Evolutionary conservation across 192 early-diverging fungal genomes (phyloP).

Genomic region (Coemansia sp.): DNA sequence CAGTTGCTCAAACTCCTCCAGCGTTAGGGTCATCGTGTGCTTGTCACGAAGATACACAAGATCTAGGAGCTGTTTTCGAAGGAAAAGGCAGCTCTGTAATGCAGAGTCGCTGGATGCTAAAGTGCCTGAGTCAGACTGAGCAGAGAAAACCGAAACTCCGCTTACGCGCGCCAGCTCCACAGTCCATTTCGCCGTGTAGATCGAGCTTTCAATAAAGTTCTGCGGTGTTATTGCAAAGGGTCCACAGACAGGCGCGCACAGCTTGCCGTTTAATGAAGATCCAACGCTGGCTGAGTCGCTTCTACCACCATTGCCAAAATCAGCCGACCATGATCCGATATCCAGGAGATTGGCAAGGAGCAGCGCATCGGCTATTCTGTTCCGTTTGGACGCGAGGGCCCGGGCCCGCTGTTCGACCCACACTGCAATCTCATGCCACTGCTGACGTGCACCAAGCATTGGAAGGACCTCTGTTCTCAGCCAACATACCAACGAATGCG

Average conservation of each 20-base stretch:
- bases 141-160: conserved; percentile 3
- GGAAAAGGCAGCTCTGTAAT: conserved; percentile 22
- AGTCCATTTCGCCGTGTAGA: conserved; percentile 14
- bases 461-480: conserved; percentile 60
- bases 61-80: conserved; percentile 60
- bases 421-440: conserved; percentile 40
- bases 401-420: conserved; percentile 63
- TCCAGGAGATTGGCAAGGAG: conserved; percentile 54
- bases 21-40: conserved; percentile 51
- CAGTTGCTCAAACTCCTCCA: conserved; percentile 59
- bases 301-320: not conserved
- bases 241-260: not conserved
- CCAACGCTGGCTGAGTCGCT: not conserved
- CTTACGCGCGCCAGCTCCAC: conserved; percentile 12
- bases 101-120: conserved; percentile 1
- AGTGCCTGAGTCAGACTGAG: not conserved
- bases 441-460: conserved; percentile 17
- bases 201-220: conserved; percentile 26
- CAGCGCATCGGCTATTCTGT: conserved; percentile 53
- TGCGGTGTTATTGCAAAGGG: conserved; percentile 34
- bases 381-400: conserved; percentile 44
- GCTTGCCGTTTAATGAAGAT: not conserved
- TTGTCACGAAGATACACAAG: conserved; percentile 57
- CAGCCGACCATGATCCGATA: conserved; percentile 1
- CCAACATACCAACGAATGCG: conserved; percentile 45